phyloP scores from a whole-genome alignment of 78 protist genomes.

The Creolimax fragrantissima region DNA sequence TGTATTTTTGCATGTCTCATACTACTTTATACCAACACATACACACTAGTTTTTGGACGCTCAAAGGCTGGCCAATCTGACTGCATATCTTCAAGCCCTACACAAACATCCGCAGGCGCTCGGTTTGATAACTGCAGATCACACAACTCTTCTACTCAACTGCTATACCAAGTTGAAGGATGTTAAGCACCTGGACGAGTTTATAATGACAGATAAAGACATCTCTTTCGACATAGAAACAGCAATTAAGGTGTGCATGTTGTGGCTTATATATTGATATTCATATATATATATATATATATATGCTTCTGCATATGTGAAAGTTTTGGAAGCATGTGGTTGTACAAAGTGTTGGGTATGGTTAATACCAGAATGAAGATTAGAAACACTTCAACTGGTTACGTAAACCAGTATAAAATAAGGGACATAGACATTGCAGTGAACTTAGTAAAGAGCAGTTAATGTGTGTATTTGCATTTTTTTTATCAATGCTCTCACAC shows the following conservation, averaged over 20 bases:
- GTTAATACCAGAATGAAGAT: no score
- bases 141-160: constrained; percentile 85
- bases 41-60: constrained; percentile 86
- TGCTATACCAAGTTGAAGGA: constrained; percentile 91
- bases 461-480: no score
- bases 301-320: not conserved
- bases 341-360: no score
- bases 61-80: constrained; percentile 84
- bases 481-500: no score
- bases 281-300: not conserved
- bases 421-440: no score
- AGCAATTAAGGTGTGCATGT: constrained; percentile 75
- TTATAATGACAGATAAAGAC: constrained; percentile 60
- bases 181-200: constrained; percentile 62
- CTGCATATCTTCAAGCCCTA: constrained; percentile 75
- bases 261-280: not conserved
- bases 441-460: no score
- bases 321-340: not conserved
- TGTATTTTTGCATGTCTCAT: no score
- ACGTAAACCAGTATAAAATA: no score
- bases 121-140: constrained; percentile 55
- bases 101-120: constrained; percentile 66
- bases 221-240: constrained; percentile 72
- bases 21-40: no score
- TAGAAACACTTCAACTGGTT: no score